Evolutionary conservation across 164 flowering plant species (phyloP), one percentile per base, ranked within the genome.

Genomic region (Vitis riparia): DNA sequence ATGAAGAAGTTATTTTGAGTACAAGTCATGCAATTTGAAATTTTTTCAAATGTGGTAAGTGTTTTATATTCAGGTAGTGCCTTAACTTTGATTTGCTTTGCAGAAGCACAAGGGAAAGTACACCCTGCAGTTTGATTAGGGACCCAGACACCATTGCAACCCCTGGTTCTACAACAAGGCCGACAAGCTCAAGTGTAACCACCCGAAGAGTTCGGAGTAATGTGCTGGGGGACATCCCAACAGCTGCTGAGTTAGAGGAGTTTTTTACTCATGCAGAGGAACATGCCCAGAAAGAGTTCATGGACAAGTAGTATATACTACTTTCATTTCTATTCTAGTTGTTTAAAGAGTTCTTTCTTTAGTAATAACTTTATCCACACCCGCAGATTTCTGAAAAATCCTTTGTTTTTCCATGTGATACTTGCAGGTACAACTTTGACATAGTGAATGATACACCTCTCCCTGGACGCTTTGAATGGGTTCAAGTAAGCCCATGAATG

Each of bases 351-450:
- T 12, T 49, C 30, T 58, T 19, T 11, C 0, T 13, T 23, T 23
- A 10, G 27, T 23, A 23, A 23, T 55, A 63, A 11, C 27, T 5
- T 30, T 11, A 4, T 30, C 16, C 63, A 61, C 48, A 10, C n/a
- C 19, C 19, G 9, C 49, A 61, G 11, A 8, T 49, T 12, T 2
- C 55, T 64, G 37, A 64, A 23, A 32, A 64, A 10, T 7, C 55
- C n/a, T 47, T 16, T 60, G 11, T 63, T 52, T 30, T 17, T 14
- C 48, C 61, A 8, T 53, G 17, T 44, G 52, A 23, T 57, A 37
- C 57, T 47, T 80, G 81, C 87, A 93, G 98, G 91, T 93, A 93
- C 77, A 93, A 93, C 85, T 93, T 87, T 73, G 97, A 93, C 64
- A 67, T 89, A 0, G 81, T 76, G 75, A 89, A 75, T 56, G 96